These are phyloP conservation scores for Suhomyces tanzawaensis DNA, from an alignment of 805 yeast species.

Conservation along the genomic window DNA sequence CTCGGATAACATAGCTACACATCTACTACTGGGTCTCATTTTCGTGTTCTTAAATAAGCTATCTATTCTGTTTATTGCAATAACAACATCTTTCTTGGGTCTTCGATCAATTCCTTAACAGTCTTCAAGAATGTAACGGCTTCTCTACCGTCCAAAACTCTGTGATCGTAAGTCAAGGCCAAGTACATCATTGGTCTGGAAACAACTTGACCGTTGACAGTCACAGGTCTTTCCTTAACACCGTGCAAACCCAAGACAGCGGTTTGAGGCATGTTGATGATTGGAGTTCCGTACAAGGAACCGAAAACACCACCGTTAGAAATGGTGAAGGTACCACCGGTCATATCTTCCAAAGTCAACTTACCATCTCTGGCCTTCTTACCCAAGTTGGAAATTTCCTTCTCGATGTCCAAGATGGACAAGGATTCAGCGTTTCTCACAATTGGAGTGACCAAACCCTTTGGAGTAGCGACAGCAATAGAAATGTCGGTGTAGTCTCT, in stretches of 20 bases:
- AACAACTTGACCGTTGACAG: constrained; percentile 92
- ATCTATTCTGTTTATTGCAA: constrained; percentile 11
- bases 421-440: constrained; percentile 95
- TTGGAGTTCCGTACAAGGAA: constrained; percentile 96
- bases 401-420: constrained; percentile 83
- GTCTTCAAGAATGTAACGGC: constrained; percentile 97
- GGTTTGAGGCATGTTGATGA: constrained; percentile 96
- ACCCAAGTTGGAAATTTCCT: constrained; percentile 79
- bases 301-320: constrained; percentile 99
- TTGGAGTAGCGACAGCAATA: constrained; percentile 97
- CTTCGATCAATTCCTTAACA: constrained; percentile 95
- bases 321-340: constrained; percentile 98
- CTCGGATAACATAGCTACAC: no score
- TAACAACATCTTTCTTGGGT: constrained; percentile 95
- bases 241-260: constrained; percentile 98
- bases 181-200: constrained; percentile 99
- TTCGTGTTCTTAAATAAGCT: not conserved
- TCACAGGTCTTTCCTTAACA: constrained; percentile 95
- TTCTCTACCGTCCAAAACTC: constrained; percentile 97
- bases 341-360: constrained; percentile 95
- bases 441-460: constrained; percentile 97
- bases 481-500: constrained; percentile 96
- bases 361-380: constrained; percentile 95
- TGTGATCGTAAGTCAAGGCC: constrained; percentile 97
- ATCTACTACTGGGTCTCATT: not conserved